Evolutionary conservation across 306 rosid species (phyloP), one percentile per base, ranked within the genome.

Genomic region (Vigna reflexopilosa): DNA sequence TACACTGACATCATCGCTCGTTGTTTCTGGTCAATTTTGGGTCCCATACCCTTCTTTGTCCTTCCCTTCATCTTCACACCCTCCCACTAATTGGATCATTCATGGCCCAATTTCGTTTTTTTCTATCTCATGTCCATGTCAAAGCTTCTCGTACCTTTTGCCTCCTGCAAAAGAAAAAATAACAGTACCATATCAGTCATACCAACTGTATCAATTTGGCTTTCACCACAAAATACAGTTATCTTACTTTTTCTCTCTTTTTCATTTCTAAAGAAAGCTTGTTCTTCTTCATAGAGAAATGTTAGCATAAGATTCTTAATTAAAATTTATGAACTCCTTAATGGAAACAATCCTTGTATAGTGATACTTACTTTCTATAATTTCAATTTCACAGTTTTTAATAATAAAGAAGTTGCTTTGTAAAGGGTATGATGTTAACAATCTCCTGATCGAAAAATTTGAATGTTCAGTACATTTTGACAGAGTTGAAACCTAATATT

Each of bases 41-140:
- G 34, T 4, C 34, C 34, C 34, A 30, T 30, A 30, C 3, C 78
- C 17, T 24, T 40, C 6, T 26, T n/a, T 9, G 75, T 54, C 17
- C 6, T 73, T 26, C 45, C 78, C 17, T 24, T 40, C 6, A 7
- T 44, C 75, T 67, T 48, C 83, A 54, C 1, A 64, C 26, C 3
- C 36, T 32, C 57, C 36, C 44, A 52, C 40, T 59, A 69, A 62
- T 78, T 83, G 73, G 61, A 78, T 70, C 36, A 44, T 71, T 65
- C 52, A 51, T 45, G 67, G 26, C 67, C 75, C 50, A 54, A 12
- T 59, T 83, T 66, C 72, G 17, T 59, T 71, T 24, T 57, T 14
- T 1, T 5, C 45, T 52, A 64, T 70, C 55, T 66, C 30, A 77
- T 56, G 63, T 48, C 52, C 61, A 13, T 58, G 59, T 57, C 76